These are phyloP conservation scores for Diplodia scrobiculata DNA, from an alignment of 2,329 filamentous ascomycete genomes.

Conservation along the genomic window DNA sequence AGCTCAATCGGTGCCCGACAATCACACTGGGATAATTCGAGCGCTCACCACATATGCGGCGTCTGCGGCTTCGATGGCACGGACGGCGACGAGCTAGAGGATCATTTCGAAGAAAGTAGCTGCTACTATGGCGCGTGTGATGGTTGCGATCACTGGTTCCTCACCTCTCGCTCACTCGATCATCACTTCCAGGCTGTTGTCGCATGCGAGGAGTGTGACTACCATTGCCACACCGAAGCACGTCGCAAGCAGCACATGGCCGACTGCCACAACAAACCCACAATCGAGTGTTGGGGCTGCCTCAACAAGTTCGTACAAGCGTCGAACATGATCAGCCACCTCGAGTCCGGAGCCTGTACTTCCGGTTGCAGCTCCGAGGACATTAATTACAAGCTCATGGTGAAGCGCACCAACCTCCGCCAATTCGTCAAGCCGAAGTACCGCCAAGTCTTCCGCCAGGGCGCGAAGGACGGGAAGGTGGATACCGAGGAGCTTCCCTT, in stretches of 20 bases:
- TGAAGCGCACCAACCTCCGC: neutral
- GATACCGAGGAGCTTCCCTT: neutral
- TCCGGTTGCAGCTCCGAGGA: slow-evolving; percentile 5
- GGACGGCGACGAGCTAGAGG: neutral
- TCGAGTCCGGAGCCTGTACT: slow-evolving; percentile 8
- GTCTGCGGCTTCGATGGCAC: slow-evolving; percentile 13
- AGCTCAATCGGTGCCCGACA: neutral
- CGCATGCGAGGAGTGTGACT: slow-evolving; percentile 2
- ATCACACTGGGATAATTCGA: slow-evolving; percentile 7
- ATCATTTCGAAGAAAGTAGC: neutral
- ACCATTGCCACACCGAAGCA: slow-evolving; percentile 6
- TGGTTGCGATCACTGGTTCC: slow-evolving; percentile 11
- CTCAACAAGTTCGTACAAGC: neutral
- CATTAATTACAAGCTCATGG: slow-evolving; percentile 6
- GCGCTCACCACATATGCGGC: slow-evolving; percentile 11
- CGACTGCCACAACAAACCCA: neutral
- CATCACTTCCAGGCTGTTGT: neutral
- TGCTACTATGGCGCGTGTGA: neutral
- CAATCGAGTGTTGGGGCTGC: slow-evolving; percentile 20
- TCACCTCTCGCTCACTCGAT: neutral
- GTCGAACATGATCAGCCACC: slow-evolving; percentile 15
- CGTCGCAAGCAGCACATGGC: slow-evolving; percentile 13
- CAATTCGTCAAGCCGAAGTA: neutral
- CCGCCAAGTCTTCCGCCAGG: neutral
- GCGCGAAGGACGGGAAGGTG: neutral